phyloP scores from a whole-genome alignment of 2,329 filamentous ascomycete species.

The Onygena corvina region DNA sequence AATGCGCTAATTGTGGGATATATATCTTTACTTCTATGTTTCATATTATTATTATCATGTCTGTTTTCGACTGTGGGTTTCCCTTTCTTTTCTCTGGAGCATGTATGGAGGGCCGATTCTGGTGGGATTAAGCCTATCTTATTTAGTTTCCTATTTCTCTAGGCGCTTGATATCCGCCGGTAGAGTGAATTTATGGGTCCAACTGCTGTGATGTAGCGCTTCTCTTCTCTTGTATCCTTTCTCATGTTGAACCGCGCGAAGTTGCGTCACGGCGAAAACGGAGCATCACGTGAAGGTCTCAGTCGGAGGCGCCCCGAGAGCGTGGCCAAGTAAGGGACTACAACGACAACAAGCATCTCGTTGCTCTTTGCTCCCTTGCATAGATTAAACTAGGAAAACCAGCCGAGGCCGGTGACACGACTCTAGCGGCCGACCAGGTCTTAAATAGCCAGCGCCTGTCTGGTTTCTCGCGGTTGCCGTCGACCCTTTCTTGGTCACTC shows the following conservation, averaged over 20 bases:
- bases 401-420: background rate
- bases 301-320: background rate
- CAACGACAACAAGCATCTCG: too few species aligned
- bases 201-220: background rate
- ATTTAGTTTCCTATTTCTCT: background rate
- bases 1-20: background rate
- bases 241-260: background rate
- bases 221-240: background rate
- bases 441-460: too few species aligned
- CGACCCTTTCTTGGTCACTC: background rate
- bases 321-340: background rate
- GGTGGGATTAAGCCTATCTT: background rate
- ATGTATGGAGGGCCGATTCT: background rate
- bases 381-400: background rate
- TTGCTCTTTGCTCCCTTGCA: background rate
- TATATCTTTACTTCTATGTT: background rate
- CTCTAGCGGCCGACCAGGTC: background rate
- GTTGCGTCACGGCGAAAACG: background rate
- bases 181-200: background rate
- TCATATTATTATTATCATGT: background rate
- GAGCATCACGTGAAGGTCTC: background rate
- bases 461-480: background rate
- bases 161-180: background rate
- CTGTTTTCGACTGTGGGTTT: background rate
- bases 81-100: slow-evolving; percentile 3